A percentile compares a stretch with the other conserved stretches of the same genome.
These are phyloP conservation scores for Cocos nucifera DNA, from an alignment of 176 grass and related monocot genomes.

Conservation along the genomic window DNA sequence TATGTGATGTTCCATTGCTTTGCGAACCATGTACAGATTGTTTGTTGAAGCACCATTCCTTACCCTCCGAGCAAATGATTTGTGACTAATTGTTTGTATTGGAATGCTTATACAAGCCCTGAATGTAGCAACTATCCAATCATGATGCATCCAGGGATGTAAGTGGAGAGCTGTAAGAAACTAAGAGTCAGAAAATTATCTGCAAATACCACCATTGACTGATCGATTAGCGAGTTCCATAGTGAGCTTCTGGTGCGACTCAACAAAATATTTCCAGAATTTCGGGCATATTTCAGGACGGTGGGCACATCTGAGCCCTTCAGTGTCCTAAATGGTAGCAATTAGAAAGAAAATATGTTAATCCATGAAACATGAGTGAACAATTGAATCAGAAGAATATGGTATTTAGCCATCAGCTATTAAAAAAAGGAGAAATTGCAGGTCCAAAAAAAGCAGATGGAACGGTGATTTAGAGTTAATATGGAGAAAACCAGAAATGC, in stretches of 20 bases:
- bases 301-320: constrained; percentile 40
- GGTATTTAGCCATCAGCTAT: too few relatives aligned
- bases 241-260: constrained; percentile 36
- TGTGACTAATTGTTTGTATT: constrained; percentile 47
- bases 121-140: constrained; percentile 16
- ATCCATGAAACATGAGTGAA: not conserved
- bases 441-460: too few relatives aligned
- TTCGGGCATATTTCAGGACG: constrained; percentile 43
- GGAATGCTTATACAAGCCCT: constrained; percentile 22
- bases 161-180: constrained; percentile 6
- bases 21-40: constrained; percentile 25
- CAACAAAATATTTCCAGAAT: constrained; percentile 65
- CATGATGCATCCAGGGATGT: not conserved
- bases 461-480: too few relatives aligned
- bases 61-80: constrained; percentile 29
- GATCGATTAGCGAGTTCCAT: constrained; percentile 47
- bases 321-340: constrained; percentile 52
- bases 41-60: constrained; percentile 39
- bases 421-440: too few relatives aligned
- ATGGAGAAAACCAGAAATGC: too few relatives aligned
- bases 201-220: constrained; percentile 33
- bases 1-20: constrained; percentile 19
- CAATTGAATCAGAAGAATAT: too few relatives aligned
- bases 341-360: not conserved
- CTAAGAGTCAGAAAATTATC: constrained; percentile 16